Evolutionary conservation across 2,329 filamentous ascomycete species (phyloP).

Genomic region (Fusarium sp.): DNA sequence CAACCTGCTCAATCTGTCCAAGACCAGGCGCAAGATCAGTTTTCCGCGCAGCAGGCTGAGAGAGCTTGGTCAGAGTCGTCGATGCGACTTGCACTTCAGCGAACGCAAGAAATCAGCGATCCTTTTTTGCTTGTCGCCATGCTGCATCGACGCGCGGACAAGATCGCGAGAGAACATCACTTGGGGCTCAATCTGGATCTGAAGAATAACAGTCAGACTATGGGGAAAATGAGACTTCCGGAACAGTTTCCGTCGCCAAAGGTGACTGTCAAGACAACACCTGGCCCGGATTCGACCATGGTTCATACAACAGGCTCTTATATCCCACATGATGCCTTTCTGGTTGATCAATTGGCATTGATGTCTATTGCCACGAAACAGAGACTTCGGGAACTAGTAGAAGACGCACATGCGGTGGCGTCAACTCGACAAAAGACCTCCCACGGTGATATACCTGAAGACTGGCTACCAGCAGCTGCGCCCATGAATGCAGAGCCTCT

Average conservation of each 20-base stretch:
- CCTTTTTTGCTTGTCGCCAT: slow-evolving; percentile 79
- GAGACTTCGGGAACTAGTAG: slow-evolving; percentile 80
- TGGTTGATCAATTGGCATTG: slow-evolving; percentile 87
- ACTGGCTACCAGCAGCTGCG: slow-evolving; percentile 80
- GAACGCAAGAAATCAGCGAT: slow-evolving; percentile 79
- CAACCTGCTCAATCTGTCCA: slow-evolving; percentile 67
- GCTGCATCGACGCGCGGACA: slow-evolving; percentile 70
- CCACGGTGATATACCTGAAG: slow-evolving; percentile 82
- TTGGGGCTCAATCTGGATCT: slow-evolving; percentile 69
- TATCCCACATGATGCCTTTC: slow-evolving; percentile 80
- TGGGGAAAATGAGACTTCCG: slow-evolving; percentile 66
- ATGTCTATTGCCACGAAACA: slow-evolving; percentile 88
- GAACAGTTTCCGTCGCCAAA: slow-evolving; percentile 66
- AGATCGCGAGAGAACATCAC: slow-evolving; percentile 71
- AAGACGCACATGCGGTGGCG: slow-evolving; percentile 81
- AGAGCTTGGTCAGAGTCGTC: slow-evolving; percentile 77
- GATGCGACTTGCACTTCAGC: slow-evolving; percentile 70
- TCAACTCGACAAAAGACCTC: slow-evolving; percentile 81
- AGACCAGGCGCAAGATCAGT: slow-evolving; percentile 71
- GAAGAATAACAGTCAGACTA: slow-evolving; percentile 61
- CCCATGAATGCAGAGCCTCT: slow-evolving; percentile 61
- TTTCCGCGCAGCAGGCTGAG: slow-evolving; percentile 75
- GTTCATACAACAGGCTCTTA: slow-evolving; percentile 77
- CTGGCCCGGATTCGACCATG: slow-evolving; percentile 73
- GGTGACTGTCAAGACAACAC: slow-evolving; percentile 68